Percentiles rank a stretch among this genome's conserved stretches.
phyloP scores from a whole-genome alignment of 495 filamentous ascomycete species.

The Letharia columbiana region DNA sequence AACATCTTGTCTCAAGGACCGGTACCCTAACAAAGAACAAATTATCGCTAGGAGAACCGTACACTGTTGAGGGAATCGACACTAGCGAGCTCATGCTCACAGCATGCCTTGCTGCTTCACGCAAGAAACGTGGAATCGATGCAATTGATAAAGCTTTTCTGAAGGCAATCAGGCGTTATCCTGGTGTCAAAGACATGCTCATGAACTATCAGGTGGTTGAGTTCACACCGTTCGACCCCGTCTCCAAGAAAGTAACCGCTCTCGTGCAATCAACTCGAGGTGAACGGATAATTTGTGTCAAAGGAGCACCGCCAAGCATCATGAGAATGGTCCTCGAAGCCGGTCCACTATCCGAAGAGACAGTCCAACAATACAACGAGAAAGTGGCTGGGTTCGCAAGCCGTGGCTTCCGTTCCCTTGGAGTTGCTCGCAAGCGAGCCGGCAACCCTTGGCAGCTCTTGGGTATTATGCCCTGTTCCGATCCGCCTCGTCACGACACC shows the following conservation, averaged over 20 bases:
- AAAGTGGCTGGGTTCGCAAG: constrained; percentile 85
- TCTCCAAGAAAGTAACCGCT: constrained; percentile 86
- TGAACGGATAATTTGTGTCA: constrained; percentile 76
- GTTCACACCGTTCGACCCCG: constrained; percentile 85
- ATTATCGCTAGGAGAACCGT: constrained; percentile 76
- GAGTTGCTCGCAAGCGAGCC: constrained; percentile 78
- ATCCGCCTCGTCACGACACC: constrained; percentile 86
- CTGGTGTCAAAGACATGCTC: constrained; percentile 65
- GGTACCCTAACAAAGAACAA: constrained; percentile 79
- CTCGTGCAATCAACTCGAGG: constrained; percentile 74
- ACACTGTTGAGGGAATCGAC: constrained; percentile 68
- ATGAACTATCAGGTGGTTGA: constrained; percentile 68
- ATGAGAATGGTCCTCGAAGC: constrained; percentile 76
- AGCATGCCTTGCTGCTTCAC: constrained; percentile 81
- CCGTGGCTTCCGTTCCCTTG: constrained; percentile 86
- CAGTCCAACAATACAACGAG: constrained; percentile 74
- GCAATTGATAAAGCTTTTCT: constrained; percentile 92
- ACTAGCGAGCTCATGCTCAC: constrained; percentile 82
- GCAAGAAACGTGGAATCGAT: constrained; percentile 92
- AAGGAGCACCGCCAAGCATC: constrained; percentile 82
- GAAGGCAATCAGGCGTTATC: constrained; percentile 71
- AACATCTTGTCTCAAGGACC: constrained; percentile 3
- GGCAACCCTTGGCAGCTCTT: constrained; percentile 78
- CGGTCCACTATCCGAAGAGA: constrained; percentile 59
- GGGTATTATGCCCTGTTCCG: constrained; percentile 87